Percentiles rank a stretch among this genome's conserved stretches.
Evolutionary conservation across 1,284 basidiomycete genomes (phyloP).

Genomic region (Cutaneotrichosporon sp.): DNA sequence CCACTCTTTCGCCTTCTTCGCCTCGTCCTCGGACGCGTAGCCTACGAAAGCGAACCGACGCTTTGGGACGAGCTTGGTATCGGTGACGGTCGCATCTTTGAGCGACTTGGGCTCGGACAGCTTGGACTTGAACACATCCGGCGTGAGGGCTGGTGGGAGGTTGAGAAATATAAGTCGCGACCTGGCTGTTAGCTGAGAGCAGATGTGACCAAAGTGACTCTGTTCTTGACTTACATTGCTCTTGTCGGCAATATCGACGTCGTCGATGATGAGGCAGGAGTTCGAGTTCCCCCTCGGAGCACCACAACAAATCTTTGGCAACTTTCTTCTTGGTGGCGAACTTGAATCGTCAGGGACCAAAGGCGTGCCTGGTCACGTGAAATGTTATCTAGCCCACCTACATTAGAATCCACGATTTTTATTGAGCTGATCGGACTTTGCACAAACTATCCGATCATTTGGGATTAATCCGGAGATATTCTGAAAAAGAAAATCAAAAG

Average conservation of each 20-base stretch:
- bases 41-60: constrained; percentile 90
- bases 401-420: no score
- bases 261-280: no score
- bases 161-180: constrained; percentile 90
- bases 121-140: constrained; percentile 60
- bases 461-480: background rate
- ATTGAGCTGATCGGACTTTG: no score
- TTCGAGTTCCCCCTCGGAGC: background rate
- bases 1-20: constrained; percentile 69
- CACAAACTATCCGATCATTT: no score
- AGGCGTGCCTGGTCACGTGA: no score
- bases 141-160: constrained; percentile 61
- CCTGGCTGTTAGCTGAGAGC: no score
- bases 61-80: constrained; percentile 76
- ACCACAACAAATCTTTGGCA: constrained; percentile 4
- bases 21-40: constrained; percentile 75
- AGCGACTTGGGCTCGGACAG: constrained; percentile 31
- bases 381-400: no score
- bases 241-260: no score
- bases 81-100: constrained; percentile 60
- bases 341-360: background rate
- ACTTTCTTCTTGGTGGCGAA: no score
- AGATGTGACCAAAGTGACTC: constrained; percentile 1
- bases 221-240: no score
- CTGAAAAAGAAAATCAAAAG: background rate